Base-by-base conservation (phyloP, 2,329 filamentous ascomycete genomes). In the Pyrenophora seminiperda region DNA sequence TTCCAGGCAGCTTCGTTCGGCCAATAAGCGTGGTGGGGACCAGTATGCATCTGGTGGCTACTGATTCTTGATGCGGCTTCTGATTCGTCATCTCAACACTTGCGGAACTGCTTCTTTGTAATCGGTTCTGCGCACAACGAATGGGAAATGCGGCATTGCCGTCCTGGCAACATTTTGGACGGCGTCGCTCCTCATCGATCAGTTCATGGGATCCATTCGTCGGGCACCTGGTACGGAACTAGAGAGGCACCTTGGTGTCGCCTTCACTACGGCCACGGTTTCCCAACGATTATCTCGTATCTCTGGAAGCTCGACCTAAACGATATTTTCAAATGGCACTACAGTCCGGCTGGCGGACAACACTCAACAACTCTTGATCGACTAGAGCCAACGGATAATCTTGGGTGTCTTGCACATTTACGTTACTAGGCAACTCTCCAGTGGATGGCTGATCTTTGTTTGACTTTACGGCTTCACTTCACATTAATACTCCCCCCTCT, bases 1-100 rank as follows among this genome's bases (percentile, higher is more conserved):
- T 64, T 69, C 72, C 72, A 80, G 77, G 77, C 76, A 79, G 75
- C 75, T 79, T 70, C 76, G 77, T 70, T 79, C 77, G 54, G 76
- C 76, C 62, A 79, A 79, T 62, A 79, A 79, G 73, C 77, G 76
- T 71, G 76, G 76, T 64, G 68, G 63, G 64, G 76, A 78, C 66
- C 75, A 78, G 68, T 75, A 75, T 65, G 70, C 71, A 65, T 73
- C 75, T 69, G 73, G 72, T 62, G 24, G 24, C 24, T 79, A 77
- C 75, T 79, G 77, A 79, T 75, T 63, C 67, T 64, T 69, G 63
- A 71, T 70, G 65, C 63, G 67, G 64, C 65, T 68, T 66, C 71
- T 62, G 65, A 66, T 68, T 72, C 70, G 73, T 68, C 72, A 70
- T 69, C 65, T 68, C 62, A 66, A 70, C 68, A 72, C 67, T 72